Percentiles rank a stretch among this genome's conserved stretches.
Conservation (phyloP, 495 filamentous ascomycete genomes). For the Symbiotaphrina buchneri region DNA sequence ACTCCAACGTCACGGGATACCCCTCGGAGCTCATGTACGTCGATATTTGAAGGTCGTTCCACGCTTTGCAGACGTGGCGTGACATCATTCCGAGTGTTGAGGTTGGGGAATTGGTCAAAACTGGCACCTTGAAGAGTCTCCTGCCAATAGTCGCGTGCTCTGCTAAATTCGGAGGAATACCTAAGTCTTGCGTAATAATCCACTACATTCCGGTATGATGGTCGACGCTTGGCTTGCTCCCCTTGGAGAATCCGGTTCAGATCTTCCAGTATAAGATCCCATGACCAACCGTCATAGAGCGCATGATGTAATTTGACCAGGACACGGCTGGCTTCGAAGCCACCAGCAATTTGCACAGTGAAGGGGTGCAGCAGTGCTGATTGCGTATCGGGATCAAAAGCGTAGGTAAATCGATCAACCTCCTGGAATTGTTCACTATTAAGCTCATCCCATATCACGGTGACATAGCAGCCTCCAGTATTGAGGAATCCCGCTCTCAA, state of each 20-base stretch:
- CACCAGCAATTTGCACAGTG: slow-evolving; percentile 22
- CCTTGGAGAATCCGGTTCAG: slow-evolving; percentile 21
- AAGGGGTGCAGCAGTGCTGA: slow-evolving; percentile 32
- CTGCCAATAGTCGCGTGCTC: slow-evolving; percentile 29
- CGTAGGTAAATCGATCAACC: slow-evolving; percentile 12
- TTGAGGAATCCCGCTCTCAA: slow-evolving; percentile 47
- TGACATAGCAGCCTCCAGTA: slow-evolving; percentile 25
- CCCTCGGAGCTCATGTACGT: slow-evolving; percentile 1
- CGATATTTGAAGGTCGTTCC: neutral
- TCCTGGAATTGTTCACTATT: slow-evolving; percentile 18
- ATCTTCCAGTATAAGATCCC: slow-evolving; percentile 47
- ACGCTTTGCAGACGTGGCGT: slow-evolving; percentile 1
- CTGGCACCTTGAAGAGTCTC: slow-evolving; percentile 21
- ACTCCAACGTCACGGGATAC: slow-evolving; percentile 5
- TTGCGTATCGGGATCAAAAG: slow-evolving; percentile 9
- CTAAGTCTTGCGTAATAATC: slow-evolving; percentile 12
- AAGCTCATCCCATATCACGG: slow-evolving; percentile 34
- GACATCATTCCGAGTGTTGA: slow-evolving; percentile 8
- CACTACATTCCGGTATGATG: slow-evolving; percentile 26
- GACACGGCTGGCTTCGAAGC: slow-evolving; percentile 11
- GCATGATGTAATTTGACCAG: slow-evolving; percentile 43
- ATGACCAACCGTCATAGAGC: slow-evolving; percentile 69
- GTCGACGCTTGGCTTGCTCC: slow-evolving; percentile 12
- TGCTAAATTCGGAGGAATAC: slow-evolving; percentile 10
- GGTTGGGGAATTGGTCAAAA: slow-evolving; percentile 13